phyloP scores from a whole-genome alignment of 1,284 basidiomycete species.

The Apiotrichum domesticum region DNA sequence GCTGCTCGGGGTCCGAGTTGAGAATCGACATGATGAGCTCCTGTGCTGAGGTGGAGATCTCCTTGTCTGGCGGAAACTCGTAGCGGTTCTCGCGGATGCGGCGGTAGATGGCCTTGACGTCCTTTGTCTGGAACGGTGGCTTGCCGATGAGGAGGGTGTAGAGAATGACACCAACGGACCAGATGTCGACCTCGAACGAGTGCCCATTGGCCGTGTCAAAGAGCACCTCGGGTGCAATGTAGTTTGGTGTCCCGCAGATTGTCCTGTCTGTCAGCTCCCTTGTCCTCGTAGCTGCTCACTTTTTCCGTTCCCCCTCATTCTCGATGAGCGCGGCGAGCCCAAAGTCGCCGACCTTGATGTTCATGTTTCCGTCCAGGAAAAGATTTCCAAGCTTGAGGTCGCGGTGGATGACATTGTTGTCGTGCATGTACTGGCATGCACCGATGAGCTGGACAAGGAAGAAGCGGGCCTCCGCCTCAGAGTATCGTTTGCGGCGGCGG shows the following conservation, averaged over 20 bases:
- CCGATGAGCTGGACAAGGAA: conserved; percentile 92
- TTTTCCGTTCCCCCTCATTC: conserved; percentile 91
- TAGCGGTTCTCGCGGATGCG: conserved; percentile 93
- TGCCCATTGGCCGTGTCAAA: conserved; percentile 95
- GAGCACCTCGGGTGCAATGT: conserved; percentile 95
- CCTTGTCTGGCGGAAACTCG: conserved; percentile 75
- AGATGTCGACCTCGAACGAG: conserved; percentile 96
- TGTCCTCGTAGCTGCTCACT: conserved; percentile 49
- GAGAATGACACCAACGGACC: conserved; percentile 95
- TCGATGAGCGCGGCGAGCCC: conserved; percentile 95
- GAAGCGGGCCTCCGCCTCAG: conserved; percentile 86
- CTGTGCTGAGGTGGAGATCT: conserved; percentile 65
- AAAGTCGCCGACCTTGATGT: conserved; percentile 95
- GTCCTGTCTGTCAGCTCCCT: conserved; percentile 51
- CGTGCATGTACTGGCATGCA: conserved; percentile 96
- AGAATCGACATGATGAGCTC: conserved; percentile 80
- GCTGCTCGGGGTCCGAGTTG: conserved; percentile 67
- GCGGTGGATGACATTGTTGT: conserved; percentile 86
- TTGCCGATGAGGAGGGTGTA: conserved; percentile 91
- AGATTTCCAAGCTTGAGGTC: conserved; percentile 95
- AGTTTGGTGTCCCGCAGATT: conserved; percentile 97
- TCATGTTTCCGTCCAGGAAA: conserved; percentile 86
- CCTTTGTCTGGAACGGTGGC: conserved; percentile 96
- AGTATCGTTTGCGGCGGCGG: conserved; percentile 76
- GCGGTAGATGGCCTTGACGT: conserved; percentile 92